These are phyloP conservation scores for Daedaleopsis sinensis DNA, from an alignment of 768 basidiomycete species.

Conservation along the genomic window DNA sequence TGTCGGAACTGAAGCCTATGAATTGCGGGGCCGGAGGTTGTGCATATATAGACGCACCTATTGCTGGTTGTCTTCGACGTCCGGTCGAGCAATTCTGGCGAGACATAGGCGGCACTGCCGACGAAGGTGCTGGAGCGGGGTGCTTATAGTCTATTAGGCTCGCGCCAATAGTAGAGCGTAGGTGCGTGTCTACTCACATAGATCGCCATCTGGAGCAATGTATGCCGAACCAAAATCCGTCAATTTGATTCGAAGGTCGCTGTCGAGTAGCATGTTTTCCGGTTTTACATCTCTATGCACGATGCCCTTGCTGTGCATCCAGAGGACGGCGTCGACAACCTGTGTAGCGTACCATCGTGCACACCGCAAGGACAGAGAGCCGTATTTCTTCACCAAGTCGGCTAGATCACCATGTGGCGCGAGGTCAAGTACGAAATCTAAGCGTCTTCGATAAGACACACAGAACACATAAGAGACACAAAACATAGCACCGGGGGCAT, in stretches of 20 bases:
- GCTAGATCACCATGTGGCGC: conserved; percentile 18
- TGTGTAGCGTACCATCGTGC: conserved; percentile 17
- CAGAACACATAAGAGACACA: too few relatives aligned
- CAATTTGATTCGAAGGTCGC: conserved; percentile 7
- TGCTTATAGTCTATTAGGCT: background rate
- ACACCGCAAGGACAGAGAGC: conserved; percentile 13
- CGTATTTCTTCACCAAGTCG: conserved; percentile 20
- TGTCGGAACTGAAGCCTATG: conserved; percentile 8
- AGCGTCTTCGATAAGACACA: too few relatives aligned
- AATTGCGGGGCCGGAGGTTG: too few relatives aligned
- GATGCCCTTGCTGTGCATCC: conserved; percentile 19
- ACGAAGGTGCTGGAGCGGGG: conserved; percentile 18
- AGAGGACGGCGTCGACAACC: conserved; percentile 15
- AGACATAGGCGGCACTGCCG: conserved; percentile 19
- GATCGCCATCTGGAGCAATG: conserved; percentile 11
- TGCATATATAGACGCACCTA: conserved; percentile 1
- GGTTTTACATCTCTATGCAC: conserved; percentile 18
- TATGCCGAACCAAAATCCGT: conserved; percentile 21
- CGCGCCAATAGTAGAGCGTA: background rate
- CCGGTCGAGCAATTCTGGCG: conserved; percentile 15
- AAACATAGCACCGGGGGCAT: too few relatives aligned
- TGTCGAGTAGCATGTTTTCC: conserved; percentile 14
- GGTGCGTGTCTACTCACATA: conserved; percentile 5
- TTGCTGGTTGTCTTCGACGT: conserved; percentile 16
- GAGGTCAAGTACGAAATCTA: conserved; percentile 19